Evolutionary conservation across 495 filamentous ascomycete species (phyloP).

Genomic region (Hypoxylon perforatum): DNA sequence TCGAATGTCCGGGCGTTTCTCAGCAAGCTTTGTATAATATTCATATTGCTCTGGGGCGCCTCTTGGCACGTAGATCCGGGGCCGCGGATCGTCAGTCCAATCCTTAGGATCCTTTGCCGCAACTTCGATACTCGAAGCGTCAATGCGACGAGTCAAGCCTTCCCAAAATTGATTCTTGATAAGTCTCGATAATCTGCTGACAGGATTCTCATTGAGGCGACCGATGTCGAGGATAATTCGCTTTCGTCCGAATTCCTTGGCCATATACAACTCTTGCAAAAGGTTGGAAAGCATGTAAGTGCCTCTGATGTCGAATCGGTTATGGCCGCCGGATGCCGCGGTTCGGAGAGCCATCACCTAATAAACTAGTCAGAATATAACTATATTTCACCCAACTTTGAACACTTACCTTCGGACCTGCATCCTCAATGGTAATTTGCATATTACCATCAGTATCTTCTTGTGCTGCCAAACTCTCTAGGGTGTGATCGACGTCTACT

Average conservation of each 20-base stretch:
- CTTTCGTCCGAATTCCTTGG: slow-evolving; percentile 84
- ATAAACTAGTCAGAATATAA: slow-evolving; percentile 9
- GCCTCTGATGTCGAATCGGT: slow-evolving; percentile 85
- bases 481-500: slow-evolving; percentile 79
- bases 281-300: slow-evolving; percentile 97
- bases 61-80: slow-evolving; percentile 90
- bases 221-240: slow-evolving; percentile 88
- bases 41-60: slow-evolving; percentile 86
- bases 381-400: background rate
- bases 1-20: slow-evolving; percentile 79
- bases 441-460: slow-evolving; percentile 93
- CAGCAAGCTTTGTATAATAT: slow-evolving; percentile 84
- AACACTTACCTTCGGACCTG: slow-evolving; percentile 83
- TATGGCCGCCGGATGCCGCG: slow-evolving; percentile 84
- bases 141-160: slow-evolving; percentile 85
- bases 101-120: slow-evolving; percentile 91
- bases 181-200: slow-evolving; percentile 82
- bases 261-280: slow-evolving; percentile 90
- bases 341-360: slow-evolving; percentile 85
- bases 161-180: slow-evolving; percentile 93
- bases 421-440: slow-evolving; percentile 97
- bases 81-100: slow-evolving; percentile 86
- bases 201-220: slow-evolving; percentile 90
- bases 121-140: slow-evolving; percentile 84
- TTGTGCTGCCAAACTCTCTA: slow-evolving; percentile 74